Evolutionary conservation across 2,329 filamentous ascomycete species (phyloP), one percentile per base, ranked within the genome.

Genomic region (Fusarium sp.): DNA sequence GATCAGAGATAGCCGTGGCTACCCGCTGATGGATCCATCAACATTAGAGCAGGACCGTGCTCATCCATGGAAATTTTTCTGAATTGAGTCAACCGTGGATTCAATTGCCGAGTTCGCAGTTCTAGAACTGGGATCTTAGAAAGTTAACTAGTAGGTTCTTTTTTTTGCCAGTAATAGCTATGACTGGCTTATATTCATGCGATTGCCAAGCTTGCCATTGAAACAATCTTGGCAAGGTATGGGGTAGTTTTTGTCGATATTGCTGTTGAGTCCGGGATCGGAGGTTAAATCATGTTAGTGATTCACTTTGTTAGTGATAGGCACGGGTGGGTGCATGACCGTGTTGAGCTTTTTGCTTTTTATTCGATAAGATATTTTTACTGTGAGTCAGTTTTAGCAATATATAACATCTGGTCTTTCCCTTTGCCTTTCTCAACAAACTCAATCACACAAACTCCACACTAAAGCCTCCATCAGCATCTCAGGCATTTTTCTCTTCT

Each of bases 261-360:
- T 21, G 8, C 27, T 21, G 13, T 13, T 17, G 14, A 21, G 37
- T 33, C 48, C 48, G 52, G 55, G 47, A 25, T 47, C 48, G 58
- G 63, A 67, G 36, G 43, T n/a, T 20, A 64, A 36, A 35, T 33
- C n/a, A 25, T 64, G 50, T 39, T 50, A 54, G 64, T 58, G 46
- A 58, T 53, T 67, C 63, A 67, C 35, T n/a, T 6, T 13, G 31
- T 18, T 40, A 18, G 27, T 20, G 36, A 56, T 56, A 20, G 20
- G 25, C 31, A 55, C 13, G 23, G 42, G 29, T 52, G 35, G 39
- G 15, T 36, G 23, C 51, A 17, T 36, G 20, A 8, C 10, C 17
- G 21, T 14, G 27, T 42, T 37, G 10, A 25, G 25, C 10, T 21
- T 15, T 36, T 64, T 64, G 18, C 31, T 50, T 63, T 57, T 36